phyloP scores from a whole-genome alignment of 202 grass and related monocot species.

The Carex sylvatica region DNA sequence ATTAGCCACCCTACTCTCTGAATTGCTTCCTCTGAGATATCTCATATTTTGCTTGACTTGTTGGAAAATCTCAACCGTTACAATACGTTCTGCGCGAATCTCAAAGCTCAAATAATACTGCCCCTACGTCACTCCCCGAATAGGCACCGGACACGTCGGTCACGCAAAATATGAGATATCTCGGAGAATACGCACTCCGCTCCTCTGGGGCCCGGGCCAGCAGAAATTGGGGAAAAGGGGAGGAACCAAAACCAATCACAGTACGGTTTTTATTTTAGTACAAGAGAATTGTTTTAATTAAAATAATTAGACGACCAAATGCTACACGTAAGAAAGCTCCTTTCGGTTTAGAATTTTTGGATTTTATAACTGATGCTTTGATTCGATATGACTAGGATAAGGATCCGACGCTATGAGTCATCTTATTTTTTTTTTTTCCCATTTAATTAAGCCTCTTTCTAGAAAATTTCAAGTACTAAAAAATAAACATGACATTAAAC shows the following conservation, averaged over 20 bases:
- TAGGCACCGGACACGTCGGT: no score
- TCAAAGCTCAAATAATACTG: no score
- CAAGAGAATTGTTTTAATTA: not conserved
- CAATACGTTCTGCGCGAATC: no score
- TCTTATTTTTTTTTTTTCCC: not conserved
- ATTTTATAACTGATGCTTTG: not conserved
- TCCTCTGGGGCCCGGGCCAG: not conserved
- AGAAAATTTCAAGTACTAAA: not conserved
- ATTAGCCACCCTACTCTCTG: not conserved
- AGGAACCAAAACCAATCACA: not conserved
- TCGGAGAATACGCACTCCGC: no score
- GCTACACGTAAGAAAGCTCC: not conserved
- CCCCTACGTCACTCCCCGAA: no score
- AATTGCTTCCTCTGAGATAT: no score
- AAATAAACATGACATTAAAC: not conserved
- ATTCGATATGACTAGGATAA: not conserved
- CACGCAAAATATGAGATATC: no score
- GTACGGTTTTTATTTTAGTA: not conserved
- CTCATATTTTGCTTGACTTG: no score
- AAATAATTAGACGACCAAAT: constrained; percentile 9
- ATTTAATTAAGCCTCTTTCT: not conserved
- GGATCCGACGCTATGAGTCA: not conserved
- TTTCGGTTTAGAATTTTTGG: not conserved
- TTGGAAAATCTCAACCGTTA: no score
- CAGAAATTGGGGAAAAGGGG: not conserved